A percentile compares a stretch with the other conserved stretches of the same genome.
Conservation (phyloP, 768 basidiomycete species). For the Mycena amicta region DNA sequence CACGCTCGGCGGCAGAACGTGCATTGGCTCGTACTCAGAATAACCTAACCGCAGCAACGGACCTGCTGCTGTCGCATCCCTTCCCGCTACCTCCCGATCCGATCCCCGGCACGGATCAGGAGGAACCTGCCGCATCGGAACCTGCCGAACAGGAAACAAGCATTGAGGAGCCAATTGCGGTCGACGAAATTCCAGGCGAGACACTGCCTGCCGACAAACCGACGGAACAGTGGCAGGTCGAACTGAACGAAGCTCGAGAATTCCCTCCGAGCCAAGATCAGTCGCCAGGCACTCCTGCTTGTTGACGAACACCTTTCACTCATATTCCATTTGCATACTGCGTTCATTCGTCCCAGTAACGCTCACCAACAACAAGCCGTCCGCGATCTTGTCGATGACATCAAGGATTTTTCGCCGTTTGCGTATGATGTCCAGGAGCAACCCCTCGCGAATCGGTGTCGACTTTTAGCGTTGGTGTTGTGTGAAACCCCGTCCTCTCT, state of each 20-base stretch:
- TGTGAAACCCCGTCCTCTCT: constrained; percentile 71
- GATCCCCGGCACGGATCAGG: constrained; percentile 36
- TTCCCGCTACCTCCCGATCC: constrained; percentile 76
- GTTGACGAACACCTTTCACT: constrained; percentile 87
- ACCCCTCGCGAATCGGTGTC: constrained; percentile 78
- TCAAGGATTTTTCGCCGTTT: constrained; percentile 65
- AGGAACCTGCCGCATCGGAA: constrained; percentile 16
- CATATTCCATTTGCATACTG: constrained; percentile 84
- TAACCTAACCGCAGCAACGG: constrained; percentile 87
- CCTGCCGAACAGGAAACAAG: neutral
- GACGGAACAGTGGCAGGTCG: constrained; percentile 64
- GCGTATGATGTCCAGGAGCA: constrained; percentile 75
- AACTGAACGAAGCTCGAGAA: constrained; percentile 68
- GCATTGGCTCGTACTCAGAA: constrained; percentile 86
- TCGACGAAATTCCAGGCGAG: neutral
- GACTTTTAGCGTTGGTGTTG: constrained; percentile 82
- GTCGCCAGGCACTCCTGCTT: constrained; percentile 70
- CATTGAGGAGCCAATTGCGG: constrained; percentile 8
- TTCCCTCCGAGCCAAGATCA: constrained; percentile 64
- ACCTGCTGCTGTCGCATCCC: constrained; percentile 81
- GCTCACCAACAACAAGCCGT: constrained; percentile 67
- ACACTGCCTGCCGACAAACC: constrained; percentile 41
- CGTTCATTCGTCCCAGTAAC: constrained; percentile 69
- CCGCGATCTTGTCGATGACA: constrained; percentile 73
- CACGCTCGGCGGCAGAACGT: constrained; percentile 81